These are phyloP conservation scores for Collybiopsis luxurians DNA, from an alignment of 768 basidiomycete genomes.

Conservation along the genomic window DNA sequence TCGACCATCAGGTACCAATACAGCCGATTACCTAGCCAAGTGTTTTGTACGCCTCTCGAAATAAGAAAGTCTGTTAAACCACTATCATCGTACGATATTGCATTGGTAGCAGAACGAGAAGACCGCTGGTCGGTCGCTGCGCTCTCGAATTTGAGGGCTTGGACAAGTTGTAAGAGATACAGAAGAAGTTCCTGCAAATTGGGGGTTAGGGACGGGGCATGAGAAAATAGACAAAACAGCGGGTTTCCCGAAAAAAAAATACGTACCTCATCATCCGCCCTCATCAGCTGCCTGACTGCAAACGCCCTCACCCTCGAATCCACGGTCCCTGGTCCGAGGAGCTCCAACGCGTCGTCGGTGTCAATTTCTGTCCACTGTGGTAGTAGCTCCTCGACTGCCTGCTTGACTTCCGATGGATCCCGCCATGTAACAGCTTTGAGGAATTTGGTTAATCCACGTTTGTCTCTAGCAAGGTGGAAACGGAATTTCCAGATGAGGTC, in stretches of 20 bases:
- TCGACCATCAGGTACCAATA: constrained; percentile 99
- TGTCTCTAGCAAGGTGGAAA: constrained; percentile 93
- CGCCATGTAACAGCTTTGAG: constrained; percentile 97
- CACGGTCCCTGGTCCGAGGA: constrained; percentile 86
- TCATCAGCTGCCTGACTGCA: constrained; percentile 85
- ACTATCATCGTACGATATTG: constrained; percentile 86
- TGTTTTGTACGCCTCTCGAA: constrained; percentile 76
- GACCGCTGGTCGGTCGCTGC: constrained; percentile 74
- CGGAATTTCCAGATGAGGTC: constrained; percentile 98
- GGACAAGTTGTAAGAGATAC: constrained; percentile 94
- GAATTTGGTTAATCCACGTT: constrained; percentile 95
- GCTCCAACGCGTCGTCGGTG: constrained; percentile 92
- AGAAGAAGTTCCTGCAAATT: constrained; percentile 75
- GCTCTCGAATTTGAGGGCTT: constrained; percentile 96
- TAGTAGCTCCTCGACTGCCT: constrained; percentile 93
- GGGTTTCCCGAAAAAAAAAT: no score
- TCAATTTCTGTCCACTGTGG: constrained; percentile 98
- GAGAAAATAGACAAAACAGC: constrained; percentile 9
- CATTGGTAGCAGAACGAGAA: constrained; percentile 67
- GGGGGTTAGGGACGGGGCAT: background rate
- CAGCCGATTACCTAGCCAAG: constrained; percentile 83
- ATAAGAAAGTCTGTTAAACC: constrained; percentile 94
- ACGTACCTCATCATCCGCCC: constrained; percentile 92
- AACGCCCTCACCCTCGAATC: constrained; percentile 93
- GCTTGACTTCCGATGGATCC: constrained; percentile 93